These are phyloP conservation scores for Dryadomyces quercus-mongolicae DNA, from an alignment of 2,329 filamentous ascomycete genomes.

Conservation along the genomic window DNA sequence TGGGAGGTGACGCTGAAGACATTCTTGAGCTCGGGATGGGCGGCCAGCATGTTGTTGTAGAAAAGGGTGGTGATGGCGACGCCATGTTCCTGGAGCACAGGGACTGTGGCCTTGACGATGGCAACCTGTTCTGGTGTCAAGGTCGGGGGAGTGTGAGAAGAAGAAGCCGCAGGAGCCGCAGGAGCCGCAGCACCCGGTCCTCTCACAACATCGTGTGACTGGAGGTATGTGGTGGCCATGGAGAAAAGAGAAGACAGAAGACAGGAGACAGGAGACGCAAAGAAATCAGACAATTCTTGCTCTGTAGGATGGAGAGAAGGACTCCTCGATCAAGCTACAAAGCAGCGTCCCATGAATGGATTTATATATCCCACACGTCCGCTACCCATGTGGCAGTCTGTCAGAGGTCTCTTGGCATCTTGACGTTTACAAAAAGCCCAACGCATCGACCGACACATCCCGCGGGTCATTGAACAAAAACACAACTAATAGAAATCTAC, in stretches of 20 bases:
- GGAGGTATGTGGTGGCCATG: background rate
- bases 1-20: slow-evolving; percentile 64
- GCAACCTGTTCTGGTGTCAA: slow-evolving; percentile 52
- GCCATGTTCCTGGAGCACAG: slow-evolving; percentile 58
- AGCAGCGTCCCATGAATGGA: too few species aligned
- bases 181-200: background rate
- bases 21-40: slow-evolving; percentile 53
- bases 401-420: background rate
- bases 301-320: background rate
- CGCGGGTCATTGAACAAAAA: too few species aligned
- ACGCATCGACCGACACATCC: too few species aligned
- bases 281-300: background rate
- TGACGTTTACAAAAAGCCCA: background rate
- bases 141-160: slow-evolving; percentile 14
- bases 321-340: too few species aligned
- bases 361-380: too few species aligned
- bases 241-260: background rate
- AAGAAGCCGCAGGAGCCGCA: background rate
- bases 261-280: background rate
- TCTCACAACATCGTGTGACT: background rate
- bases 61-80: slow-evolving; percentile 57
- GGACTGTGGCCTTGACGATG: slow-evolving; percentile 67
- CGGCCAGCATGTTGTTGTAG: slow-evolving; percentile 55
- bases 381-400: background rate
- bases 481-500: too few species aligned